Base-by-base conservation (phyloP, 495 filamentous ascomycete genomes). In the Chaetomium fimeti region DNA sequence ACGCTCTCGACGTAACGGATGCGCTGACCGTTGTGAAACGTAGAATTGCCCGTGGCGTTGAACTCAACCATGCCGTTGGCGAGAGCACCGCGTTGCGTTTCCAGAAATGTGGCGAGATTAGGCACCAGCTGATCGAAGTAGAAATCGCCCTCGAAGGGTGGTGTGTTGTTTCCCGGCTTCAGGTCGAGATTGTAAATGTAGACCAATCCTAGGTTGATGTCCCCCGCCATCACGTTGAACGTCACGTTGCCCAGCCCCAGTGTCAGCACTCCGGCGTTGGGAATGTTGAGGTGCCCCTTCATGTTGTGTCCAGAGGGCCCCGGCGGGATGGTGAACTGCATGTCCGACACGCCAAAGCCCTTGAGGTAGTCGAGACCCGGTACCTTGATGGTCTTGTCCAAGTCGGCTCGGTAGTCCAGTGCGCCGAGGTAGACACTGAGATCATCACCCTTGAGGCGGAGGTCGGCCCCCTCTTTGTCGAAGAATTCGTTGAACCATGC, bases 171-270 rank as follows among this genome's bases (percentile, higher is more conserved):
- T 9, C 81, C 81, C 1, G 74, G 79, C 32, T 72, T 69, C 7
- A 83, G 64, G 6, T 71, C 22, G 9, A 81, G 75, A 48, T 82
- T 72, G 40, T 75, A 69, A 42, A 81, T 68, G 22, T 73, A 71
- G 0, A 79, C 74, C 12, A 76, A 69, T n/a, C 77, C 78, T 22
- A 82, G 67, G 7, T 73, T 68, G 18, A 82, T 36, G 38, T 78
- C 71, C 11, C 72, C 74, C 7, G 74, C 75, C 62, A 71, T 69
- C 36, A 82, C 60, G 58, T 82, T 77, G 13, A 83, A 68, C 0
- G 79, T 77, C 20, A 81, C 70, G 65, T 81, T 78, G n/a, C 80
- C 81, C 64, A 83, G 66, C 0, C 75, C 77, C 28, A 83, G 78
- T 2, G 78, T 79, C 32, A 82, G 65, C 9, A 79, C 72, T 24